Conservation (phyloP, 495 filamentous ascomycete genomes). For the Apodospora peruviana region DNA sequence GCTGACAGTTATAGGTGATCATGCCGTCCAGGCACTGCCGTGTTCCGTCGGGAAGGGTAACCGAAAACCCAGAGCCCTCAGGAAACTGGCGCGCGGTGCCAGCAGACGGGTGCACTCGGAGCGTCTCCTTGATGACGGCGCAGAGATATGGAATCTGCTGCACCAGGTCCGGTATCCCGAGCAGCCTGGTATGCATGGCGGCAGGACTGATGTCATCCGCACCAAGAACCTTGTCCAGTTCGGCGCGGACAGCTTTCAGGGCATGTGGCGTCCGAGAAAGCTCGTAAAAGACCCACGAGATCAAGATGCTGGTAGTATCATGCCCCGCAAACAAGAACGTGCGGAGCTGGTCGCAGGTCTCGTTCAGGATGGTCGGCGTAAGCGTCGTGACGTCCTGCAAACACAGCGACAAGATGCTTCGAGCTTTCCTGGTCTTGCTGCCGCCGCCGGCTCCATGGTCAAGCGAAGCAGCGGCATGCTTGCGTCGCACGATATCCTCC, state of each 20-base stretch:
- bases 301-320: slow-evolving; percentile 32
- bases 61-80: slow-evolving; percentile 17
- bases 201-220: background rate
- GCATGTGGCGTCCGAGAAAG: slow-evolving; percentile 36
- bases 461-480: background rate
- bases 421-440: background rate
- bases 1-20: background rate
- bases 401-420: slow-evolving; percentile 20
- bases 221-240: slow-evolving; percentile 35
- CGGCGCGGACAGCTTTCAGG: slow-evolving; percentile 27
- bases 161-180: slow-evolving; percentile 17
- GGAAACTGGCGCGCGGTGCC: slow-evolving; percentile 25
- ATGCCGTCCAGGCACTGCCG: background rate
- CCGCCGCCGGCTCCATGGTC: background rate
- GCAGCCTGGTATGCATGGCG: background rate
- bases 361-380: slow-evolving; percentile 2
- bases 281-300: slow-evolving; percentile 33
- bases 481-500: background rate
- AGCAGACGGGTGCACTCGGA: slow-evolving; percentile 35
- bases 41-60: background rate
- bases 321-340: slow-evolving; percentile 39
- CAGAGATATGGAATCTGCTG: slow-evolving; percentile 31
- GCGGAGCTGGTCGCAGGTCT: slow-evolving; percentile 19
- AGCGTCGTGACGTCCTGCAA: slow-evolving; percentile 10
- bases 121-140: slow-evolving; percentile 44